Evolutionary conservation across 257 asterid species (phyloP).

Genomic region (Phtheirospermum japonicum): DNA sequence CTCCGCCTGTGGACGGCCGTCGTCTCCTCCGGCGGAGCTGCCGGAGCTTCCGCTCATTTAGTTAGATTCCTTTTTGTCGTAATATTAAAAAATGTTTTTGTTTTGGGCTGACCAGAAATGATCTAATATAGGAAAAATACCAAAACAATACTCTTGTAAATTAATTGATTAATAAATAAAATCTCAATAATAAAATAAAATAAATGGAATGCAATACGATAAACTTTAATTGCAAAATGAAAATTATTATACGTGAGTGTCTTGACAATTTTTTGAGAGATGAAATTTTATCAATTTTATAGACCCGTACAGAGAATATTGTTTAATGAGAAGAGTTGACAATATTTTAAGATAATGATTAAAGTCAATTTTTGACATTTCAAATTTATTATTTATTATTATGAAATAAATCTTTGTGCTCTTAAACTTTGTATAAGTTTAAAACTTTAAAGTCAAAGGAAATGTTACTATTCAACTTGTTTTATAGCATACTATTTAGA

Average conservation of each 20-base stretch:
- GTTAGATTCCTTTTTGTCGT: not conserved
- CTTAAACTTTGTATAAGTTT: too few species aligned
- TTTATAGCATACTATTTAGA: too few species aligned
- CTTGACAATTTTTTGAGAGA: too few species aligned
- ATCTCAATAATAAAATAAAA: not conserved
- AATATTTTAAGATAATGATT: too few species aligned
- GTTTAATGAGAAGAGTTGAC: not conserved
- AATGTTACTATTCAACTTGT: too few species aligned
- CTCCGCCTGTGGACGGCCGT: slow-evolving; percentile 25
- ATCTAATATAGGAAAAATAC: not conserved
- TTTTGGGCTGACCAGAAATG: not conserved
- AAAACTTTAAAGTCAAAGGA: too few species aligned
- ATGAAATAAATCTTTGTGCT: too few species aligned
- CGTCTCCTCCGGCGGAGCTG: slow-evolving; percentile 47
- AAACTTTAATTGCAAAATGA: not conserved
- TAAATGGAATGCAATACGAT: not conserved
- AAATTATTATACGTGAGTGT: too few species aligned
- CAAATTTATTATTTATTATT: not conserved
- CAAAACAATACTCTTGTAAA: too few species aligned
- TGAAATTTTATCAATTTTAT: not conserved
- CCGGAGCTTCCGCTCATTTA: slow-evolving; percentile 74
- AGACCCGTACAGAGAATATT: not conserved
- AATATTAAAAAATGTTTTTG: not conserved
- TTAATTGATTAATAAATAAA: not conserved
- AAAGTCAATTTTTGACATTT: not conserved